These are phyloP conservation scores for Talaromyces thailandensis DNA, from an alignment of 495 filamentous ascomycete species.

Conservation along the genomic window DNA sequence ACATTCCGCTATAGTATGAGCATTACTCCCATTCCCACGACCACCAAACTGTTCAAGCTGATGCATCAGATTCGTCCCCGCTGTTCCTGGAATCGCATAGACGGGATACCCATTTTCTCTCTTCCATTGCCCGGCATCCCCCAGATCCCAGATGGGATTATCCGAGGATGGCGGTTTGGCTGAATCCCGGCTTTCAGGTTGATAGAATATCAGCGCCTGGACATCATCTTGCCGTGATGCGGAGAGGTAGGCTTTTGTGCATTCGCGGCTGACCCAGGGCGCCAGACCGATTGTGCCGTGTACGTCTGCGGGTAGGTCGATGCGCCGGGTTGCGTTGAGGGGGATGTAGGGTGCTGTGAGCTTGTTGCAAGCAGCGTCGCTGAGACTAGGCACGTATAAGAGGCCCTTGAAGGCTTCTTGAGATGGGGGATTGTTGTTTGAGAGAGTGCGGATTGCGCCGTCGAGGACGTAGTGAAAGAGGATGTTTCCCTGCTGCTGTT, in stretches of 20 bases:
- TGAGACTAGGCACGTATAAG: slow-evolving; percentile 61
- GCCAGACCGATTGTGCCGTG: slow-evolving; percentile 61
- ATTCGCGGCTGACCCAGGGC: slow-evolving; percentile 72
- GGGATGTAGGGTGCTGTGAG: slow-evolving; percentile 53
- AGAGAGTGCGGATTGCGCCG: slow-evolving; percentile 61
- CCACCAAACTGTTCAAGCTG: slow-evolving; percentile 69
- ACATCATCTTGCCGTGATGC: slow-evolving; percentile 48
- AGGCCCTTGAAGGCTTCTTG: slow-evolving; percentile 59
- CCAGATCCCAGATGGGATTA: slow-evolving; percentile 55
- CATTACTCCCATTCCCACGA: slow-evolving; percentile 20
- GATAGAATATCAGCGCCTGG: slow-evolving; percentile 68
- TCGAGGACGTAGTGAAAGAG: slow-evolving; percentile 54
- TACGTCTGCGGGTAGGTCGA: slow-evolving; percentile 50
- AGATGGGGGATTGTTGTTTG: slow-evolving; percentile 45
- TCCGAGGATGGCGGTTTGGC: slow-evolving; percentile 49
- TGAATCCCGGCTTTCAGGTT: slow-evolving; percentile 44
- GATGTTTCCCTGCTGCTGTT: slow-evolving; percentile 43
- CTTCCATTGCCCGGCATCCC: slow-evolving; percentile 58
- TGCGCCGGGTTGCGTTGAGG: slow-evolving; percentile 59
- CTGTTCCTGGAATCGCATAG: slow-evolving; percentile 67
- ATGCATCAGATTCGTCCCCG: slow-evolving; percentile 59
- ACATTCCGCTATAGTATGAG: background rate
- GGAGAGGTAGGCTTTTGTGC: slow-evolving; percentile 58
- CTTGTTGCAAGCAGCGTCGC: slow-evolving; percentile 50
- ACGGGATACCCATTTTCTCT: slow-evolving; percentile 57